phyloP scores from a whole-genome alignment of 352 stramenopile genomes.

The Globisporangium carolinianum region DNA sequence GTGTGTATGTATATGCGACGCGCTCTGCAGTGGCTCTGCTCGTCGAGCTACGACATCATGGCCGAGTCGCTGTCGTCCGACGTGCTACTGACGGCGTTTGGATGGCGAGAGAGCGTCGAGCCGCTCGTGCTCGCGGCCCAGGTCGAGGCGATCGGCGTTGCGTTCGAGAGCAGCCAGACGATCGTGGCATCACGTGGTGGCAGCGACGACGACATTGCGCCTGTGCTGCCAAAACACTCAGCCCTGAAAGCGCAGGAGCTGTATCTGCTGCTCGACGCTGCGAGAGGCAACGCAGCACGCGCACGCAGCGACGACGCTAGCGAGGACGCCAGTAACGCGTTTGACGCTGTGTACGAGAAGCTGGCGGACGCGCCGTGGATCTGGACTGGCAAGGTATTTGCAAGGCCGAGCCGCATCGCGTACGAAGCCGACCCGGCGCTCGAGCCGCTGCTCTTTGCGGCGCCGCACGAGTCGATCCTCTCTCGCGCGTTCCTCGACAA shows the following conservation, averaged over 20 bases:
- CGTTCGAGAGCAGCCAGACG: conserved; percentile 10
- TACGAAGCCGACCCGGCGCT: conserved; percentile 31
- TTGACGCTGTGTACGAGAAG: conserved; percentile 24
- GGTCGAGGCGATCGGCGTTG: conserved; percentile 34
- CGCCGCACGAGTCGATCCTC: conserved; percentile 51
- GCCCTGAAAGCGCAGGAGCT: conserved; percentile 45
- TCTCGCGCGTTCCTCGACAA: conserved; percentile 44
- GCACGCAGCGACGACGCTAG: conserved; percentile 16
- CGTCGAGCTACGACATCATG: conserved; percentile 40
- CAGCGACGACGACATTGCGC: background rate
- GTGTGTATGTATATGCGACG: conserved; percentile 5
- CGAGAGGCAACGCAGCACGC: conserved; percentile 6
- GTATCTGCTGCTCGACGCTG: conserved; percentile 48
- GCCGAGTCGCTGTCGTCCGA: conserved; percentile 47
- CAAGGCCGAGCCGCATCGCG: conserved; percentile 43
- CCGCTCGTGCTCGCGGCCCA: conserved; percentile 40
- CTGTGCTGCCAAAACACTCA: conserved; percentile 10
- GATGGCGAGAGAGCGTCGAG: conserved; percentile 39
- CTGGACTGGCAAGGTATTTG: conserved; percentile 63
- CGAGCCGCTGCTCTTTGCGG: conserved; percentile 54
- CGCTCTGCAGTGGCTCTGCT: conserved; percentile 56
- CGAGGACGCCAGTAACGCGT: conserved; percentile 16
- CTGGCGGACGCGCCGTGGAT: conserved; percentile 49
- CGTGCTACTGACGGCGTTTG: conserved; percentile 45
- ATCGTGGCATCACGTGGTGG: too few species aligned